Conservation (phyloP, 2,329 filamentous ascomycete species). For the Malbranchea zuffiana region DNA sequence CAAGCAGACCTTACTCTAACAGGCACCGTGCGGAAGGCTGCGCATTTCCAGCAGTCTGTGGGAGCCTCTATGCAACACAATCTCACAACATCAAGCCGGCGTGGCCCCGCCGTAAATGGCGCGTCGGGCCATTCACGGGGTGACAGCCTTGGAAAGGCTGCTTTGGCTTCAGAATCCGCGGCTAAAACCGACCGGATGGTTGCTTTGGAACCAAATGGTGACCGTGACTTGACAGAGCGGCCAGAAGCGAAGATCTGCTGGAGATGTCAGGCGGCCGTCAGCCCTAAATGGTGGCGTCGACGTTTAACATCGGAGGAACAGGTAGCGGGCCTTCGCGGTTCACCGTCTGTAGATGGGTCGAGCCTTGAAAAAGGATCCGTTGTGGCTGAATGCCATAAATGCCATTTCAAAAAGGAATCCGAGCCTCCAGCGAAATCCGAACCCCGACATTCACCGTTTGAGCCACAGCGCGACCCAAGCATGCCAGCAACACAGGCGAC, state of each 20-base stretch:
- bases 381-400: slow-evolving; percentile 64
- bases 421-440: slow-evolving; percentile 23
- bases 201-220: slow-evolving; percentile 3
- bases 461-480: slow-evolving; percentile 24
- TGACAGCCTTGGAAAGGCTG: slow-evolving; percentile 17
- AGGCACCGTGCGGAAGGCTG: slow-evolving; percentile 86
- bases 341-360: no score
- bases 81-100: slow-evolving; percentile 46
- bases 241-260: slow-evolving; percentile 27
- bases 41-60: slow-evolving; percentile 44
- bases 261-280: slow-evolving; percentile 31
- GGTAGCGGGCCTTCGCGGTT: no score
- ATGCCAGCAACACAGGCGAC: slow-evolving; percentile 25
- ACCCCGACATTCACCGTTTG: slow-evolving; percentile 26
- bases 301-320: not conserved
- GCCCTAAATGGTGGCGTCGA: slow-evolving; percentile 50
- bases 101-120: slow-evolving; percentile 17
- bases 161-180: slow-evolving; percentile 12
- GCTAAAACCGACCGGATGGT: not conserved
- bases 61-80: slow-evolving; percentile 23
- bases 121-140: slow-evolving; percentile 7
- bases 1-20: slow-evolving; percentile 85
- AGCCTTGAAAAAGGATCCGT: slow-evolving; percentile 6
- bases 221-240: no score
- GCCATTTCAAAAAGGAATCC: slow-evolving; percentile 41